Percentiles rank a stretch among this genome's conserved stretches.
Evolutionary conservation across 148 eudicot species (phyloP).

Genomic region (Pharnaceum exiguum): DNA sequence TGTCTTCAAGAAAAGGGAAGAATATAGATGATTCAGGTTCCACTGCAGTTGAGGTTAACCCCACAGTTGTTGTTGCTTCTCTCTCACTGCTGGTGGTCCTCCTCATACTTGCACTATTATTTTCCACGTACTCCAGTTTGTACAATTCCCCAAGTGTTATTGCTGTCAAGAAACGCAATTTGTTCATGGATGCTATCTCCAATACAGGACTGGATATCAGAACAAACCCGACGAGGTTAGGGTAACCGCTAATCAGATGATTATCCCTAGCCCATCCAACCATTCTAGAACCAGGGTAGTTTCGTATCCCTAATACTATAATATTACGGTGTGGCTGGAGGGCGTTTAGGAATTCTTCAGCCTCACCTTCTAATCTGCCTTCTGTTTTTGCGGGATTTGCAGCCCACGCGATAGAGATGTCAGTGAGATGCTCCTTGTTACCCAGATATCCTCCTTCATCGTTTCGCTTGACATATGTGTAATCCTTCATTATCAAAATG

Average conservation of each 20-base stretch:
- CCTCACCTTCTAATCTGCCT: background rate
- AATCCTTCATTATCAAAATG: too few species aligned
- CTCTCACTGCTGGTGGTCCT: too few species aligned
- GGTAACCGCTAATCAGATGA: background rate
- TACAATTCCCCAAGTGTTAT: background rate
- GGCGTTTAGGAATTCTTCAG: background rate
- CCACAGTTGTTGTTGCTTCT: background rate
- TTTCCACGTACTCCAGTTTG: conserved; percentile 3
- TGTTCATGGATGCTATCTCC: background rate
- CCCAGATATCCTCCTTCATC: too few species aligned
- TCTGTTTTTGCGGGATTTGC: background rate
- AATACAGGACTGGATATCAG: background rate
- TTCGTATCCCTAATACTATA: background rate
- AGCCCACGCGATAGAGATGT: background rate
- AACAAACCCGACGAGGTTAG: background rate
- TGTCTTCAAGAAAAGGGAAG: background rate
- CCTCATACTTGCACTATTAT: too few species aligned
- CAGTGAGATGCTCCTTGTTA: background rate
- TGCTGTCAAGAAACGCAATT: too few species aligned
- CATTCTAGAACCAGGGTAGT: background rate
- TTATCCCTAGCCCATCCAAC: too few species aligned
- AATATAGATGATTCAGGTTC: too few species aligned
- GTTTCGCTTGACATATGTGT: background rate
- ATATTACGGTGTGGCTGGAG: conserved; percentile 1
- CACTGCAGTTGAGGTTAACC: too few species aligned